Conservation (phyloP, 2,329 filamentous ascomycete species). For the Clonostachys rosea region DNA sequence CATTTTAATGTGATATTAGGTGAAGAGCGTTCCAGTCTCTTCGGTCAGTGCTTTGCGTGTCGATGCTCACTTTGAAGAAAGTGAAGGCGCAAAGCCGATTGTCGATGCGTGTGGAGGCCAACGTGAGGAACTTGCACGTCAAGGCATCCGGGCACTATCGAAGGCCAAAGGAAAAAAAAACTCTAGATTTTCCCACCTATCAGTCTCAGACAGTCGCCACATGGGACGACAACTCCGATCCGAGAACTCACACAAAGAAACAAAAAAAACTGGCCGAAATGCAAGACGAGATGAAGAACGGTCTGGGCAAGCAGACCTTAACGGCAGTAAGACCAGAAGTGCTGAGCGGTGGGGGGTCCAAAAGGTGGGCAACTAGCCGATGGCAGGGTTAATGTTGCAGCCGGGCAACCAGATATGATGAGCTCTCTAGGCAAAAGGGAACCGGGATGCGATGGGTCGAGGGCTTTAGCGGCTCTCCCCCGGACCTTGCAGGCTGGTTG, state of each 20-base stretch:
- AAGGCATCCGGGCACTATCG: background rate
- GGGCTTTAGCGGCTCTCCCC: no score
- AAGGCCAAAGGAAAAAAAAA: background rate
- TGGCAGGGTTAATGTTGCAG: no score
- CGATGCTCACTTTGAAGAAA: no score
- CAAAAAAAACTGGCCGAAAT: no score
- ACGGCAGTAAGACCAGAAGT: background rate
- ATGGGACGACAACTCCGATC: background rate
- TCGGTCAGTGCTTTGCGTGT: no score
- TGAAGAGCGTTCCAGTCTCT: no score
- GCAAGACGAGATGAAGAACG: background rate
- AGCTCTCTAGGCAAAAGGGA: background rate
- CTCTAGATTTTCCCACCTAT: background rate
- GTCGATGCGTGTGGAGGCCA: no score
- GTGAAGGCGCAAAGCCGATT: no score
- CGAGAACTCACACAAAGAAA: background rate
- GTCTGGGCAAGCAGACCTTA: background rate
- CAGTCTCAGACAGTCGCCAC: constrained; percentile 1
- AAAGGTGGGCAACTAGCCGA: background rate
- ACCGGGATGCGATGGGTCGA: no score
- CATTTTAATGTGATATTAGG: constrained; percentile 25
- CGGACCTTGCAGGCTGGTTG: no score
- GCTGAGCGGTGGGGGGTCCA: background rate
- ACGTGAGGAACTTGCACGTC: no score
- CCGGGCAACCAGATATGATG: background rate